Evolutionary conservation across 352 stramenopile species (phyloP).

Genomic region (Pythium vanterpoolii): DNA sequence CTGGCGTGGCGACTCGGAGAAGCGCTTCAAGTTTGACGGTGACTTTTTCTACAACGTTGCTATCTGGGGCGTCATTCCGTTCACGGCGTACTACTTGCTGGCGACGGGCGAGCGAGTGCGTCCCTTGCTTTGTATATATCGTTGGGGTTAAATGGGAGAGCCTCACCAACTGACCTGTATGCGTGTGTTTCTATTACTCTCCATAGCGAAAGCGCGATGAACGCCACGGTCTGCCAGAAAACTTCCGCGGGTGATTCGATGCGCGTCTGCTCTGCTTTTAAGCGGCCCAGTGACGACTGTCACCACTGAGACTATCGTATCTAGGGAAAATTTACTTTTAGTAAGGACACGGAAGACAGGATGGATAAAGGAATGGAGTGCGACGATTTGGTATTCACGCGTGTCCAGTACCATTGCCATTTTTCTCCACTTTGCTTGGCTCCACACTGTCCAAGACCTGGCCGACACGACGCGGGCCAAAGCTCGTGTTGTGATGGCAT

Average conservation of each 20-base stretch:
- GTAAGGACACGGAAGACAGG: too few species aligned
- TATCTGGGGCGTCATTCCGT: slow-evolving; percentile 59
- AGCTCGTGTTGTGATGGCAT: background rate
- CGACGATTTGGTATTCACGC: too few species aligned
- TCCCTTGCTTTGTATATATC: background rate
- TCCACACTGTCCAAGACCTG: too few species aligned
- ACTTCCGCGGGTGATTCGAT: slow-evolving; percentile 48
- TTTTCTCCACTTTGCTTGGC: too few species aligned
- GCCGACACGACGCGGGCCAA: too few species aligned
- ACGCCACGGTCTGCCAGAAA: slow-evolving; percentile 45
- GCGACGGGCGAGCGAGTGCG: slow-evolving; percentile 60
- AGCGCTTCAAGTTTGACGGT: slow-evolving; percentile 73
- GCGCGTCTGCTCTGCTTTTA: background rate
- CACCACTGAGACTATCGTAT: background rate
- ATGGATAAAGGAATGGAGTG: too few species aligned
- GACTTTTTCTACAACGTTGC: slow-evolving; percentile 56
- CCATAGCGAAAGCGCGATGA: slow-evolving; percentile 39
- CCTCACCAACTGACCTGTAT: background rate
- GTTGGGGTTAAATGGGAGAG: background rate
- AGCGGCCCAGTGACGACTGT: background rate
- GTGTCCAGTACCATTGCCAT: too few species aligned
- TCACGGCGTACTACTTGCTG: slow-evolving; percentile 61
- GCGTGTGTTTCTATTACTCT: background rate
- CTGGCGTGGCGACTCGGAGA: slow-evolving; percentile 81
- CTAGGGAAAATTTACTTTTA: background rate